Base-by-base conservation (phyloP, 306 rosid species). In the Ammopiptanthus mongolicus region DNA sequence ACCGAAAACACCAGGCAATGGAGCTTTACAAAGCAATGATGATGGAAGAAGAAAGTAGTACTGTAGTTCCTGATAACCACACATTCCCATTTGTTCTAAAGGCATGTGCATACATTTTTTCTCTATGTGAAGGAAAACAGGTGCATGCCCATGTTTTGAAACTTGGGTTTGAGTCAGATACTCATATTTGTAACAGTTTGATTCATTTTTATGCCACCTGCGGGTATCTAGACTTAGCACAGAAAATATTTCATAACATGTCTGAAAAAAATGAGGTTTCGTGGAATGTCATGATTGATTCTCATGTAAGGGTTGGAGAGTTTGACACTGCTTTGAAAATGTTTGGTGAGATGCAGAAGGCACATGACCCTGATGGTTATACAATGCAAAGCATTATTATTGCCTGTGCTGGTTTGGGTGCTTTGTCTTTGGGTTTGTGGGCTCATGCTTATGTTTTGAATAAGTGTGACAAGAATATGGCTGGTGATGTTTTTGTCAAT, bases 251-350 rank as follows among this genome's bases (percentile, higher is more conserved):
- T 52, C 80, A 66, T 1, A 37, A 72, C 15, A 90, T 90, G 97
- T n/a, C 52, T 12, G 80, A 78, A 8, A 91, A 84, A 82, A 87
- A 84, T 75, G 34, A 83, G 74, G 95, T 94, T 67, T 91, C 89
- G 0, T 94, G 97, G 98, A 91, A 94, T 59, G 73, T 85, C 12
- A 84, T 88, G 82, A 88, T 91, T 81, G 98, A 91, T 75, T 86
- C 88, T 17, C 78, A 73, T 53, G 87, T 81, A 14, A 84, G 66
- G 63, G 70, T 44, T 46, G 95, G 95, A 2, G 85, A 80, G 74
- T 90, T 82, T 58, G 88, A 76, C 5, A 72, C 71, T 67, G 89
- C 89, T 4, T 17, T 91, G 83, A 78, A 72, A n/a, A 36, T 88
- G 33, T 94, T 91, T 71, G 10, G 65, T 55, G 87, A 84, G 62